These are phyloP conservation scores for Xylaria intraflava DNA, from an alignment of 495 filamentous ascomycete species.

Conservation along the genomic window DNA sequence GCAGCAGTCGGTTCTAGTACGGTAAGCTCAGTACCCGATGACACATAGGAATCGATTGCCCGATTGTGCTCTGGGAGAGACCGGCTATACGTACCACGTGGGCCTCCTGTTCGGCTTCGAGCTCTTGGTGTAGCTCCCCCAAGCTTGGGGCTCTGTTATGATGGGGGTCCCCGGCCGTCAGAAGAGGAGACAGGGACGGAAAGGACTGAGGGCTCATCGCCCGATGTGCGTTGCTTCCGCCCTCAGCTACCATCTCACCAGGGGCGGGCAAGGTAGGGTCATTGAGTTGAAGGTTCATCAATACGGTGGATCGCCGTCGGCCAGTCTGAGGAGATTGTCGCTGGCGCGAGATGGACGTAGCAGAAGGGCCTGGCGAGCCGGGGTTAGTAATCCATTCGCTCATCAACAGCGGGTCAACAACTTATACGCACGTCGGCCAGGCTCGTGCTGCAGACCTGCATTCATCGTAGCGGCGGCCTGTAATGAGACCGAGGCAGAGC, in stretches of 20 bases:
- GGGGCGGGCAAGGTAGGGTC: slow-evolving; percentile 56
- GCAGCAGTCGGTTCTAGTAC: slow-evolving; percentile 78
- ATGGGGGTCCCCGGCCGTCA: slow-evolving; percentile 52
- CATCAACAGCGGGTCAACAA: background rate
- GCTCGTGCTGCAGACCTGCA: slow-evolving; percentile 58
- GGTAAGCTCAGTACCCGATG: background rate
- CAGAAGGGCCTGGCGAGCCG: slow-evolving; percentile 42
- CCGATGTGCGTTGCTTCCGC: slow-evolving; percentile 32
- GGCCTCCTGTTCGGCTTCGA: slow-evolving; percentile 91
- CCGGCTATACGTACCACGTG: slow-evolving; percentile 64
- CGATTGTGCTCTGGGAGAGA: background rate
- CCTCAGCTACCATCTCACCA: slow-evolving; percentile 54
- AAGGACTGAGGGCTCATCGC: slow-evolving; percentile 52
- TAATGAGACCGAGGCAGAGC: slow-evolving; percentile 56
- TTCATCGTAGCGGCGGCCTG: slow-evolving; percentile 65
- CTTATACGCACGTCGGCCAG: slow-evolving; percentile 42
- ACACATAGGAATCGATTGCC: background rate
- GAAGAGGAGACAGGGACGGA: slow-evolving; percentile 48
- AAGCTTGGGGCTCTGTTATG: slow-evolving; percentile 67
- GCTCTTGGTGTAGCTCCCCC: slow-evolving; percentile 91
- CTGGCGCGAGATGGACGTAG: slow-evolving; percentile 46
- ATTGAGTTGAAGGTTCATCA: slow-evolving; percentile 68
- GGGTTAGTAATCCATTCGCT: background rate
- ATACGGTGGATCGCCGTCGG: slow-evolving; percentile 59
- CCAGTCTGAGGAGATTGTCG: slow-evolving; percentile 51